Evolutionary conservation across 1,284 basidiomycete genomes (phyloP).

Genomic region (Sporisorium scitamineum): DNA sequence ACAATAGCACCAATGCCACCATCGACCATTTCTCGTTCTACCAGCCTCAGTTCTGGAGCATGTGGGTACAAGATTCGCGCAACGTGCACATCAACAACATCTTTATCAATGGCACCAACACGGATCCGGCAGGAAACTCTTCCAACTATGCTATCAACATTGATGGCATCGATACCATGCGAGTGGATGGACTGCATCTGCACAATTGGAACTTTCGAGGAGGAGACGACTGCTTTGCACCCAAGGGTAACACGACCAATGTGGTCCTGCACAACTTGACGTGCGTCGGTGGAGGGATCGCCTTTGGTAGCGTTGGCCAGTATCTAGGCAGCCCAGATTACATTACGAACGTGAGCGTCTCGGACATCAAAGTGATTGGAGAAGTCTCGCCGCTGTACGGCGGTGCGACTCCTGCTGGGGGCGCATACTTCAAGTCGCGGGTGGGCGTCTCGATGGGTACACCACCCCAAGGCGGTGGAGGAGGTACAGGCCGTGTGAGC

Average conservation of each 20-base stretch:
- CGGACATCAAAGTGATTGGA: conserved; percentile 3
- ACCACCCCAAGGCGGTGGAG: conserved; percentile 8
- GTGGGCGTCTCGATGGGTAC: conserved; percentile 5
- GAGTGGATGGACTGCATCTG: conserved; percentile 6
- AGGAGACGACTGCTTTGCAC: conserved; percentile 9
- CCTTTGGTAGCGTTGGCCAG: conserved; percentile 11
- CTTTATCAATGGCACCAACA: conserved; percentile 7
- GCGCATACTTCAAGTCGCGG: conserved; percentile 11
- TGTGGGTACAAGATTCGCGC: conserved; percentile 10
- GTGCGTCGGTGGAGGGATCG: conserved; percentile 7
- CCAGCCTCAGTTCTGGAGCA: conserved; percentile 12
- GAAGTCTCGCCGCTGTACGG: conserved; percentile 5
- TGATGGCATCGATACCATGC: conserved; percentile 5
- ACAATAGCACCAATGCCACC: conserved; percentile 13
- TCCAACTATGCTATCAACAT: conserved; percentile 7
- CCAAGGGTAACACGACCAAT: conserved; percentile 14
- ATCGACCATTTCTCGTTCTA: conserved; percentile 7
- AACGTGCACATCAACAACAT: conserved; percentile 9
- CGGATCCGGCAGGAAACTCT: conserved; percentile 7
- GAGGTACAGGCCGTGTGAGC: conserved; percentile 5
- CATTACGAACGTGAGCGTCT: conserved; percentile 14
- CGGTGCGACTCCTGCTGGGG: not conserved
- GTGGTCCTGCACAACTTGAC: conserved; percentile 6
- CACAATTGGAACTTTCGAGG: conserved; percentile 8
- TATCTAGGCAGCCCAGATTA: conserved; percentile 6